A percentile compares a stretch with the other conserved stretches of the same genome.
phyloP scores from a whole-genome alignment of 2,329 filamentous ascomycete species.

The Colletotrichum sp. region DNA sequence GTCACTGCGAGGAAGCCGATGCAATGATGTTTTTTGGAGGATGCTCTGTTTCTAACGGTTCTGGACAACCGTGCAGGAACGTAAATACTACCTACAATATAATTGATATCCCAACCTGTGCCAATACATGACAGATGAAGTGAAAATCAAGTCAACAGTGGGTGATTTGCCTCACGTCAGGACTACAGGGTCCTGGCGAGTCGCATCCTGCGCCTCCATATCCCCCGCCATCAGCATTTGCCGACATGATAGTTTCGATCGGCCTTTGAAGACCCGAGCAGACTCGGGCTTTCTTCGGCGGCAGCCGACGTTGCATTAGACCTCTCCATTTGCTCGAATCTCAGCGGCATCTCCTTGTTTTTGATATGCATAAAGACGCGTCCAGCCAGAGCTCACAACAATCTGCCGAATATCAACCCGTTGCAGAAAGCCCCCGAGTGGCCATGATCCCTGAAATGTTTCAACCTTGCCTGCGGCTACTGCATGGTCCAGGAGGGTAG shows the following conservation, averaged over 20 bases:
- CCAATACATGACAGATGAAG: not conserved
- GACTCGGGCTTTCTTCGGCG: not conserved
- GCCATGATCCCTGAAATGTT: conserved; percentile 4
- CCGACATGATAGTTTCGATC: not conserved
- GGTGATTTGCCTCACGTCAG: not conserved
- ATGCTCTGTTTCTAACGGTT: not conserved
- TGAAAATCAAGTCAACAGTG: not conserved
- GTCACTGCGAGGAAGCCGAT: conserved; percentile 21
- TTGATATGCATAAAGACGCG: not conserved
- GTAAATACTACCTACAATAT: not conserved
- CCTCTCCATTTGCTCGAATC: not conserved
- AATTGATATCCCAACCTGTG: not conserved
- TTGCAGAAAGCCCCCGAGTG: not conserved
- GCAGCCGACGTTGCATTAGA: not conserved
- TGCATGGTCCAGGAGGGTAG: not conserved
- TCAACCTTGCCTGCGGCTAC: not conserved
- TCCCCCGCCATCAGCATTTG: not conserved
- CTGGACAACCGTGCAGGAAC: not conserved
- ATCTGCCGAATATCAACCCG: not conserved
- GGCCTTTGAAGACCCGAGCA: not conserved
- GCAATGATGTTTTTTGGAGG: not conserved
- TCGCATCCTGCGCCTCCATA: not conserved
- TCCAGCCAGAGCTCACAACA: not conserved
- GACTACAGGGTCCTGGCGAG: not conserved
- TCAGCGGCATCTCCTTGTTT: not conserved